These are phyloP conservation scores for Aphanomyces euteiches DNA, from an alignment of 352 stramenopile species.

Conservation along the genomic window DNA sequence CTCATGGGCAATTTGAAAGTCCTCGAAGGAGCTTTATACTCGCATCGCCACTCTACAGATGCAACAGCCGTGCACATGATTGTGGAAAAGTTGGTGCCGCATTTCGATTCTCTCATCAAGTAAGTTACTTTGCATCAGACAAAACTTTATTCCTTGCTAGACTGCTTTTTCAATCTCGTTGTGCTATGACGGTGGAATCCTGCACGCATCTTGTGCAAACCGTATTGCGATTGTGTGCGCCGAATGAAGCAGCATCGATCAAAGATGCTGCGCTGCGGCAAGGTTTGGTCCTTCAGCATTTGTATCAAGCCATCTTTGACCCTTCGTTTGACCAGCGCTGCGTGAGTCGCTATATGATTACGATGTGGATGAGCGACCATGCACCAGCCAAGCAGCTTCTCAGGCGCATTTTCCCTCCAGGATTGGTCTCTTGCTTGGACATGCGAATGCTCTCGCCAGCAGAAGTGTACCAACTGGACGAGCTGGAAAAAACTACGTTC, in stretches of 20 bases:
- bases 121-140: constrained; percentile 37
- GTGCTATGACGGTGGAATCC: constrained; percentile 77
- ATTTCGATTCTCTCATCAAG: constrained; percentile 37
- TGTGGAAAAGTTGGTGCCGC: constrained; percentile 56
- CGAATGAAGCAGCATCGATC: constrained; percentile 74
- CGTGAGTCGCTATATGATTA: constrained; percentile 92
- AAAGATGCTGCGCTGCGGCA: constrained; percentile 89
- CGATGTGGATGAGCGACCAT: constrained; percentile 92
- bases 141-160: constrained; percentile 58
- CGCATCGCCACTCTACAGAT: constrained; percentile 79
- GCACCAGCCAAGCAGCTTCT: constrained; percentile 86
- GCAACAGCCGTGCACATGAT: constrained; percentile 61
- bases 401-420: constrained; percentile 82
- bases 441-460: constrained; percentile 70
- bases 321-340: constrained; percentile 89
- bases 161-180: constrained; percentile 85
- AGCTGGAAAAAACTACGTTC: constrained; percentile 32
- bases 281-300: constrained; percentile 90
- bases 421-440: constrained; percentile 85
- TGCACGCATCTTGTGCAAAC: constrained; percentile 90
- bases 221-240: constrained; percentile 84
- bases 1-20: constrained; percentile 90
- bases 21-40: constrained; percentile 89
- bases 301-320: constrained; percentile 92
- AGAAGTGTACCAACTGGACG: constrained; percentile 85